Base-by-base conservation (phyloP, 2,329 filamentous ascomycete genomes). In the Karstenula rhodostoma region DNA sequence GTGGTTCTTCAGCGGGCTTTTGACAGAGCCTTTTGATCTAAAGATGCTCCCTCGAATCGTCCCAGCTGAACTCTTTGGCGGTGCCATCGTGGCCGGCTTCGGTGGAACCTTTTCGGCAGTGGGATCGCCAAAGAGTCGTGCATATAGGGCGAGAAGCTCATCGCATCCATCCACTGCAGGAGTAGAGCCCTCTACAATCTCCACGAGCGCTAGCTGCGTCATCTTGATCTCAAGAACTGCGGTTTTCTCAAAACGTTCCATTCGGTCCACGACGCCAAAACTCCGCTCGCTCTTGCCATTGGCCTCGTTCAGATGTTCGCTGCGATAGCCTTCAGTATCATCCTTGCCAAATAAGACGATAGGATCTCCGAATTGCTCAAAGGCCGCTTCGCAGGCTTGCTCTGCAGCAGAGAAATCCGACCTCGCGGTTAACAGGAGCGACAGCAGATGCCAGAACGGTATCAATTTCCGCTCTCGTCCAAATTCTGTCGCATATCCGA, bases 171-270 rank as follows among this genome's bases (percentile, higher is more conserved):
- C 97, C 53, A 98, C 92, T 19, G 95, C 94, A 58, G 90, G 87
- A 59, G 92, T 89, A 0, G 93, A 88, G 0, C 93, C 93, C 73
- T 97, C 93, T 3, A 92, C 81, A 17, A 95, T 81, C 77, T 98
- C 94, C 3, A 95, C 79, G 22, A 99, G 85, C 4, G 91, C 86
- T 61, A 99, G 83, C 72, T 98, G 94, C 12, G 94, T 97, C 87
- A 98, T 96, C 77, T 96, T 96, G 62, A 97, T 89, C 77, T 98
- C 92, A n/a, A 99, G 80, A 44, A 99, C 89, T 51, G 87, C 87
- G 76, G 94, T 92, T 73, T 93, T 96, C 73, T 98, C 94, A 27
- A 88, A 87, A 59, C 89, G 87, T 63, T 93, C 90, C 88, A 97
- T 92, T 47, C 91, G 88, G 66, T 94, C 90, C 0, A 96, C 85